A percentile compares a stretch with the other conserved stretches of the same genome.
phyloP scores from a whole-genome alignment of 768 basidiomycete species.

The Lactarius tabidus region DNA sequence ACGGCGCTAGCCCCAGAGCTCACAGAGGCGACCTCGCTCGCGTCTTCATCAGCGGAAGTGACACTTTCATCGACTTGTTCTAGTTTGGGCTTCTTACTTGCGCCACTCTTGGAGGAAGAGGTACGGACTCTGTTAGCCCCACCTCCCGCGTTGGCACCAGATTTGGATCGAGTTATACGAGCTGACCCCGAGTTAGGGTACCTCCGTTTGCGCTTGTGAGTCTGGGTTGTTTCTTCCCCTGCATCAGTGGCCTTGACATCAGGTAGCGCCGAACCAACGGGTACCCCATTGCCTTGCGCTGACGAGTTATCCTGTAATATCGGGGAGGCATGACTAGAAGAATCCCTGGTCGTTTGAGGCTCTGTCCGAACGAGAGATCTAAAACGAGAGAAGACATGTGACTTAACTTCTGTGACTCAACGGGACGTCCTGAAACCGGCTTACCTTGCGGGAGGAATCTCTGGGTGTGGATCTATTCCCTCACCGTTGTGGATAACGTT shows the following conservation, averaged over 20 bases:
- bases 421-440: background rate
- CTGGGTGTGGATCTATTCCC: background rate
- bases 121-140: background rate
- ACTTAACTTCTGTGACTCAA: background rate
- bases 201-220: constrained; percentile 30
- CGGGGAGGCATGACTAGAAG: background rate
- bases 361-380: background rate
- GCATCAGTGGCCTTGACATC: background rate
- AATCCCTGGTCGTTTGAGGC: background rate
- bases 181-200: constrained; percentile 15
- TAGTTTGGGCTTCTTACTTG: constrained; percentile 7
- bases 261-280: background rate
- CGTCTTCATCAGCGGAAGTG: constrained; percentile 26
- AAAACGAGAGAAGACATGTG: background rate
- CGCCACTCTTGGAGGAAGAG: constrained; percentile 3
- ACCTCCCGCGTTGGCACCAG: constrained; percentile 17
- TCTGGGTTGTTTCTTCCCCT: background rate
- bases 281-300: background rate
- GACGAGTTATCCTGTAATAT: background rate
- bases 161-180: constrained; percentile 30
- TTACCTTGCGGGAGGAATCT: constrained; percentile 2
- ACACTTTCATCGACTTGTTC: constrained; percentile 9
- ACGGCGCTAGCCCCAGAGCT: constrained; percentile 40
- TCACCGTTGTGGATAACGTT: background rate
- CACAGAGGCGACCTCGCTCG: constrained; percentile 32